Evolutionary conservation across 495 filamentous ascomycete species (phyloP), one percentile per base, ranked within the genome.

Genomic region (Pseudevernia furfuracea): DNA sequence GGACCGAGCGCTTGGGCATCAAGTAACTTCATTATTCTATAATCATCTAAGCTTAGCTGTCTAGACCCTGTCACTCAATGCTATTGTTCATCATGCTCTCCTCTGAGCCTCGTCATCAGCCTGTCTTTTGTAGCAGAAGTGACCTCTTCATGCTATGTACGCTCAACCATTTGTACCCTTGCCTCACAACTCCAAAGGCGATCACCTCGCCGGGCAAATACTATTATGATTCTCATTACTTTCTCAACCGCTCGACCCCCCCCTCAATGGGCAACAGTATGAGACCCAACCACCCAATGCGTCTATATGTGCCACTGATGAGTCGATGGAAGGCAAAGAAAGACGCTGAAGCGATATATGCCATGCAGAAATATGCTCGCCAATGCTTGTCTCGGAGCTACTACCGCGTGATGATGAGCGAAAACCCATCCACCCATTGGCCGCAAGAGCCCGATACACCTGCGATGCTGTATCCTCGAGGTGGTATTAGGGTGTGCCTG

Each of bases 401-500:
- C 79, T 80, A 86, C 78, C 81, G 85, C 44, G 87, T 85, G 69
- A 96, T 89, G 70, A 98, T 87, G 60, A 97, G 79, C 30, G 87
- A 87, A 72, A 98, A 92, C 1, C 90, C 90, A 75, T 97, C 92
- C 37, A 98, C 71, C 90, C 90, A 97, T 63, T 82, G 71, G 19
- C 80, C 90, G 69, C 84, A 91, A 64, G 89, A 90, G 48, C 94
- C 94, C 17, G 89, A 88, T 66, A 97, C 78, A 48, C 94, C 94
- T 67, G 87, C 90, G 73, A 98, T 86, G 71, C 83, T 90, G 74
- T 91, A 96, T 52, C 93, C 93, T 66, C 89, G 82, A 32, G 94
- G 94, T 36, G 93, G 91, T 57, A 97, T 89, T 46, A 98, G 80
- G 11, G 88, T 94, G 73, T 91, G 89, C 56, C 93, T 97, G 70